Conservation (phyloP, 768 basidiomycete species). For the Pisolithus albus region DNA sequence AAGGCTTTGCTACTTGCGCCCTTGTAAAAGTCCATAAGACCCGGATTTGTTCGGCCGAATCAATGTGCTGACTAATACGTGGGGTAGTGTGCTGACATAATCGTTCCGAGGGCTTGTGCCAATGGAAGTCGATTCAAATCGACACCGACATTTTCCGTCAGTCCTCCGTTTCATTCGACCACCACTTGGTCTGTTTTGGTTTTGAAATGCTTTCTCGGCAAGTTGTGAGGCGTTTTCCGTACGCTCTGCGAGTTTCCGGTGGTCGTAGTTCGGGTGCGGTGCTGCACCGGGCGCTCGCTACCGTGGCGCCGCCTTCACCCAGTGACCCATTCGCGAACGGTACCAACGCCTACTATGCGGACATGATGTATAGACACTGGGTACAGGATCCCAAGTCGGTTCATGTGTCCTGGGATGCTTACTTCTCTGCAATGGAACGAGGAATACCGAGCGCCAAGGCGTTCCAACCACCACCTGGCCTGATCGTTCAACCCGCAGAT, state of each 20-base stretch:
- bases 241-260: slow-evolving; percentile 18
- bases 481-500: slow-evolving; percentile 65
- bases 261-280: slow-evolving; percentile 12
- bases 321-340: slow-evolving; percentile 90
- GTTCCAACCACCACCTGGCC: slow-evolving; percentile 75
- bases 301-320: slow-evolving; percentile 53
- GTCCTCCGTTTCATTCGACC: background rate
- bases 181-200: background rate
- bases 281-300: slow-evolving; percentile 35
- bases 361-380: slow-evolving; percentile 95
- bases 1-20: too few relatives aligned
- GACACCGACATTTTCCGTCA: background rate
- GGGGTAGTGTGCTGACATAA: background rate
- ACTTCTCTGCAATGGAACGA: slow-evolving; percentile 89
- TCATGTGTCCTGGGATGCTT: slow-evolving; percentile 89
- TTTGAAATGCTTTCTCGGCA: slow-evolving; percentile 33
- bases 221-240: slow-evolving; percentile 30
- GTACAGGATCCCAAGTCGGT: slow-evolving; percentile 85
- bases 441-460: slow-evolving; percentile 75
- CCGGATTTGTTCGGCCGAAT: too few relatives aligned
- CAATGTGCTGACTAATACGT: too few relatives aligned
- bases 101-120: background rate
- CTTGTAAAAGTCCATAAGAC: too few relatives aligned
- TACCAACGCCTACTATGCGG: slow-evolving; percentile 91
- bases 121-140: background rate